Percentiles rank a stretch among this genome's conserved stretches.
Conservation (phyloP, 352 stramenopile species). For the Phytophthora tubulina region DNA sequence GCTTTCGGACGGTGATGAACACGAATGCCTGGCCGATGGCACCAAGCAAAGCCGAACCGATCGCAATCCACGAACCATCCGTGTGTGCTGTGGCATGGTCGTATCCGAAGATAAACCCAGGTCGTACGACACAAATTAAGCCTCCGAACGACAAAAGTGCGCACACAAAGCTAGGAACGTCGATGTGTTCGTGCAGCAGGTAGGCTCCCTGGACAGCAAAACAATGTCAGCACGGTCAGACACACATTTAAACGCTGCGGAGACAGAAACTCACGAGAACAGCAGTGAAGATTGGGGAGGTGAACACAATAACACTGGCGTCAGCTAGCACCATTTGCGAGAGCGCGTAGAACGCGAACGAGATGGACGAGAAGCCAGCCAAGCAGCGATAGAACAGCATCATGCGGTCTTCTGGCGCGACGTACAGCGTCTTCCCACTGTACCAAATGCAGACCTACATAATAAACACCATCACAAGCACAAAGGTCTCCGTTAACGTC, state of each 20-base stretch:
- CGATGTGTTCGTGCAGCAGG: conserved; percentile 57
- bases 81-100: conserved; percentile 48
- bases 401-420: conserved; percentile 55
- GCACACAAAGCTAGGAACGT: conserved; percentile 51
- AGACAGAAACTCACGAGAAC: conserved; percentile 56
- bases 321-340: conserved; percentile 86
- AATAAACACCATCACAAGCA: neutral
- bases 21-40: conserved; percentile 75
- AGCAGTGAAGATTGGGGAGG: conserved; percentile 75
- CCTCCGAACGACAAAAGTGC: conserved; percentile 56
- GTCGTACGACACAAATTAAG: conserved; percentile 63
- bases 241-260: neutral
- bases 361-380: conserved; percentile 76
- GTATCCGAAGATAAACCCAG: conserved; percentile 64
- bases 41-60: conserved; percentile 61
- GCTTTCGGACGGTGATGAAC: conserved; percentile 73
- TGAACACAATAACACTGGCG: conserved; percentile 80
- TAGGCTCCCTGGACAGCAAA: conserved; percentile 43
- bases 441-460: conserved; percentile 49
- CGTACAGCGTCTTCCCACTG: conserved; percentile 59
- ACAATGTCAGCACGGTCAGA: neutral
- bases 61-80: conserved; percentile 61
- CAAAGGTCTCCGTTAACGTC: conserved; percentile 8
- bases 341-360: conserved; percentile 79
- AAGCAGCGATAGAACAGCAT: conserved; percentile 78